Conservation (phyloP, 2,329 filamentous ascomycete species). For the Drechslera avenae region DNA sequence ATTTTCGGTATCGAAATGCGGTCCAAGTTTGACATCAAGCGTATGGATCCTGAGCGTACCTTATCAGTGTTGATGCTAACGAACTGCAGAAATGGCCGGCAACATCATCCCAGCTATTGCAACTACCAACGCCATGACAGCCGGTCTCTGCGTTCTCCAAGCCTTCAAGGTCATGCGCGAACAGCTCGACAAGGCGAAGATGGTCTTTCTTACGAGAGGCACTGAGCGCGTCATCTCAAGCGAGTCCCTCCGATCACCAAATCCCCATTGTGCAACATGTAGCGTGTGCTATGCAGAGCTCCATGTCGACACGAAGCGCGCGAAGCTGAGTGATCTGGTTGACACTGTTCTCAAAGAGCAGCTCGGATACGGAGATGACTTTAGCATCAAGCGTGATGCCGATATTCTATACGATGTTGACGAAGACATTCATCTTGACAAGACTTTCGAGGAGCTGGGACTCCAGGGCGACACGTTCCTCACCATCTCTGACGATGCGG, state of each 20-base stretch:
- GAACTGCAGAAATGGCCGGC: slow-evolving; percentile 80
- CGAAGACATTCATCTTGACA: slow-evolving; percentile 81
- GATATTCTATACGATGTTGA: slow-evolving; percentile 85
- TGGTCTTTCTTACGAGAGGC: slow-evolving; percentile 80
- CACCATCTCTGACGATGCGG: slow-evolving; percentile 81
- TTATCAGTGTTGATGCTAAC: slow-evolving; percentile 7
- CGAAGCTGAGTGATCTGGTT: slow-evolving; percentile 80
- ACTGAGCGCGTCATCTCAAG: slow-evolving; percentile 64
- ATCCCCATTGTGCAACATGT: slow-evolving; percentile 83
- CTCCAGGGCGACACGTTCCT: slow-evolving; percentile 76
- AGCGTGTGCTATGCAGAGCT: slow-evolving; percentile 72
- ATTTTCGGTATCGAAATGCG: slow-evolving; percentile 89
- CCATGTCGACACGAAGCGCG: slow-evolving; percentile 69
- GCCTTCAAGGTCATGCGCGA: slow-evolving; percentile 86
- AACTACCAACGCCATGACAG: slow-evolving; percentile 96
- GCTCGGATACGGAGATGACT: slow-evolving; percentile 79
- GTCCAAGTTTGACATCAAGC: slow-evolving; percentile 94
- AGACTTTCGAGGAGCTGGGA: slow-evolving; percentile 78
- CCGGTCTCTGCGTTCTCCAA: slow-evolving; percentile 87
- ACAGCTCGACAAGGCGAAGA: slow-evolving; percentile 70
- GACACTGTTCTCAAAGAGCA: slow-evolving; percentile 71
- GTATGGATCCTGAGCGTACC: slow-evolving; percentile 43
- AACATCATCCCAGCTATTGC: slow-evolving; percentile 99
- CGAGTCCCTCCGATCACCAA: slow-evolving; percentile 66
- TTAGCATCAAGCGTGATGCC: slow-evolving; percentile 75